Conservation (phyloP, 441 rosid genomes). For the Pelargonium cotyledonis region DNA sequence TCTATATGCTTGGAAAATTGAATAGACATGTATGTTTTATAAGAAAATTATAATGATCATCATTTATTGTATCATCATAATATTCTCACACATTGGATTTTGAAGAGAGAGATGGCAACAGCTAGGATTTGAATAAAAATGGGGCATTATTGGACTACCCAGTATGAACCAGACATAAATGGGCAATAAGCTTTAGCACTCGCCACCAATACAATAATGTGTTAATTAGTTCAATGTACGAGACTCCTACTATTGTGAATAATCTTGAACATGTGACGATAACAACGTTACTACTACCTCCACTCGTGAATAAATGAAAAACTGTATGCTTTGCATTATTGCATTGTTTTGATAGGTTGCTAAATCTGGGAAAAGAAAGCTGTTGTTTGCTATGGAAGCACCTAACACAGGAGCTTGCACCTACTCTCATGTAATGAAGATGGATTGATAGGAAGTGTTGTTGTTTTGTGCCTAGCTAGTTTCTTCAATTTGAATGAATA, state of each 20-base stretch:
- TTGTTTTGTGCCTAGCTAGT: too few relatives aligned
- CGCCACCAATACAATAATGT: not conserved
- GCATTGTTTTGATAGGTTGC: too few relatives aligned
- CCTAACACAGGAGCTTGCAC: too few relatives aligned
- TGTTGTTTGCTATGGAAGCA: too few relatives aligned
- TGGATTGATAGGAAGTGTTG: too few relatives aligned
- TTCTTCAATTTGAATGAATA: too few relatives aligned
- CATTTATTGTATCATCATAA: not conserved
- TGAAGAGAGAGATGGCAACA: not conserved
- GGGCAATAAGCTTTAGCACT: not conserved
- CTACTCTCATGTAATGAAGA: too few relatives aligned
- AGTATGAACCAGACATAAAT: not conserved
- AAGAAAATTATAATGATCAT: not conserved
- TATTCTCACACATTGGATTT: not conserved
- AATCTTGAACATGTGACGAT: not conserved
- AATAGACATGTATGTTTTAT: constrained; percentile 22
- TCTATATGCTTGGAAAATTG: constrained; percentile 91
- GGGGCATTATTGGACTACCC: not conserved
- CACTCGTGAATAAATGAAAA: too few relatives aligned
- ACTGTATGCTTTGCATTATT: too few relatives aligned
- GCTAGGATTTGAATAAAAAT: not conserved
- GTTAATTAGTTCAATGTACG: too few relatives aligned
- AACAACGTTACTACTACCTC: too few relatives aligned
- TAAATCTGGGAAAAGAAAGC: too few relatives aligned
- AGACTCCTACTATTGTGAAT: not conserved